Conservation (phyloP, 768 basidiomycete genomes). For the Mycena filopes region DNA sequence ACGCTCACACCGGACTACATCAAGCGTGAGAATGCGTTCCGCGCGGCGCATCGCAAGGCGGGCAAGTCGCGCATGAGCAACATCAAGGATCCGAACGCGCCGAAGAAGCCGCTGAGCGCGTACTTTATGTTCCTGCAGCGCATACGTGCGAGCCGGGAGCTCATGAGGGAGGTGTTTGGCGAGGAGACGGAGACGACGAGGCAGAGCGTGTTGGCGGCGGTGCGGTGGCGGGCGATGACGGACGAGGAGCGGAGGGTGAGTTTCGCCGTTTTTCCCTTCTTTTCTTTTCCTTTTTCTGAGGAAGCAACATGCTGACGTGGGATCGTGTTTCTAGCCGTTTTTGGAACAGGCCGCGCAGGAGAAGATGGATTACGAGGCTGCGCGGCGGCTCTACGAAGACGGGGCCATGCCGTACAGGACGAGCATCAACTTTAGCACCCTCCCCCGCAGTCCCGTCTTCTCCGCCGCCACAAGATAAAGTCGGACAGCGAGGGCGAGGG, state of each 20-base stretch:
- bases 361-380: slow-evolving; percentile 92
- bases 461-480: slow-evolving; percentile 67
- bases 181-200: slow-evolving; percentile 94
- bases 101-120: slow-evolving; percentile 93
- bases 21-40: slow-evolving; percentile 91
- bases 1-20: slow-evolving; percentile 94
- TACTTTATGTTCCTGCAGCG: slow-evolving; percentile 96
- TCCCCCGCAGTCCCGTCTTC: slow-evolving; percentile 74
- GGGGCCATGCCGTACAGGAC: slow-evolving; percentile 73
- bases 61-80: slow-evolving; percentile 94
- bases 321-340: slow-evolving; percentile 93
- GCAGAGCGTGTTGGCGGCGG: slow-evolving; percentile 93
- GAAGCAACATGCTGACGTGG: slow-evolving; percentile 21
- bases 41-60: slow-evolving; percentile 91
- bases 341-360: slow-evolving; percentile 93
- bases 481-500: slow-evolving; percentile 79
- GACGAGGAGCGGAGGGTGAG: slow-evolving; percentile 92
- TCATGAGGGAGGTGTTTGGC: slow-evolving; percentile 87
- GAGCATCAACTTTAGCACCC: slow-evolving; percentile 86
- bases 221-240: slow-evolving; percentile 92
- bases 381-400: slow-evolving; percentile 88
- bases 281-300: slow-evolving; percentile 27
- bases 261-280: no score
- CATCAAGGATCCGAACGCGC: slow-evolving; percentile 96
- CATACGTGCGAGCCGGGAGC: slow-evolving; percentile 79